Conservation (phyloP, 1,139 yeast species). For the Candida dubliniensis region DNA sequence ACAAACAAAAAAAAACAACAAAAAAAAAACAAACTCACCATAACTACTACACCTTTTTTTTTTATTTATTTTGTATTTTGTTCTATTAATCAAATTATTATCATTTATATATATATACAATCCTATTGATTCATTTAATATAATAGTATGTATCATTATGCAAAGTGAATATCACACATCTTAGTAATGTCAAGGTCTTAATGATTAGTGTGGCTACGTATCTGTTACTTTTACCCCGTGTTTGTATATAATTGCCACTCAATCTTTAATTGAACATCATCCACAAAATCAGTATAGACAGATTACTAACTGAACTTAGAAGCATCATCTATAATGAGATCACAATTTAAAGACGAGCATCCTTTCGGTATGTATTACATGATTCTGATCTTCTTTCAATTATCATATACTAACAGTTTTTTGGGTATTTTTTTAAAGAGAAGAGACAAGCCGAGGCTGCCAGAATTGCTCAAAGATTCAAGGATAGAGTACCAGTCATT, state of each 20-base stretch:
- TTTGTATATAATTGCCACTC: not conserved
- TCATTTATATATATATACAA: no score
- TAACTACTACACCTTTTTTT: no score
- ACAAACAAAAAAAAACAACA: no score
- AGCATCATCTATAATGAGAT: constrained; percentile 55
- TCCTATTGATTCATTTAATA: no score
- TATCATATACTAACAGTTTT: constrained; percentile 19
- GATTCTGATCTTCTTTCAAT: not conserved
- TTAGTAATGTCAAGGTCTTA: no score
- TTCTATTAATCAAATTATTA: no score
- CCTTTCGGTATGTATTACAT: constrained; percentile 63
- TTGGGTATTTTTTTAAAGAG: constrained; percentile 41
- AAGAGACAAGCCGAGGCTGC: constrained; percentile 95
- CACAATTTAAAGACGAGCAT: constrained; percentile 90
- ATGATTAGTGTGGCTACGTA: no score
- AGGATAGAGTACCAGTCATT: constrained; percentile 92
- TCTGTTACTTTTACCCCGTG: no score
- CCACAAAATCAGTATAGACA: not conserved
- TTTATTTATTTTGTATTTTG: no score
- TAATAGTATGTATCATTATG: no score
- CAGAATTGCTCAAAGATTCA: constrained; percentile 85
- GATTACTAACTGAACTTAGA: constrained; percentile 11
- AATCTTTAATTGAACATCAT: not conserved
- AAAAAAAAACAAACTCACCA: no score
- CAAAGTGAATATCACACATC: no score